Percentiles rank a stretch among this genome's conserved stretches.
Conservation (phyloP, 495 filamentous ascomycete genomes). For the Pseudevernia furfuracea region DNA sequence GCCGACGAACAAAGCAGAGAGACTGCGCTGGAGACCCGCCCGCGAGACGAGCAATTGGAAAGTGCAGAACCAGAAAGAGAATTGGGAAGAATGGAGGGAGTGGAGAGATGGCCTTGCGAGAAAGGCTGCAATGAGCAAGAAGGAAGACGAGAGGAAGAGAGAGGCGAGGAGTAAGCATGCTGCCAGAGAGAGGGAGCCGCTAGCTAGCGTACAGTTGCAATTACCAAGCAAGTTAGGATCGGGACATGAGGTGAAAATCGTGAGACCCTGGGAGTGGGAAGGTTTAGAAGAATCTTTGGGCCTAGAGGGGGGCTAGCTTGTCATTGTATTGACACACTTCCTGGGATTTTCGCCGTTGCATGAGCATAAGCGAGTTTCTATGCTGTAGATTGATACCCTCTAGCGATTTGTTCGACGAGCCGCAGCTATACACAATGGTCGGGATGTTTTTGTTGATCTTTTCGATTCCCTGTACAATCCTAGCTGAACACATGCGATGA, state of each 20-base stretch:
- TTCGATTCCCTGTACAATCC: background rate
- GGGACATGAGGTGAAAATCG: constrained; percentile 3
- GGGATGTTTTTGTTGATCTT: background rate
- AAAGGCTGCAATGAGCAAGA: background rate
- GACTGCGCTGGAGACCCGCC: constrained; percentile 22
- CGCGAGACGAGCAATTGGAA: constrained; percentile 22
- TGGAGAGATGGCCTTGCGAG: constrained; percentile 15
- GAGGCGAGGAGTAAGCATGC: constrained; percentile 7
- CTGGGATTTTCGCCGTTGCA: background rate
- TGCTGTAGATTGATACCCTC: constrained; percentile 5
- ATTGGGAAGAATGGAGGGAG: constrained; percentile 26
- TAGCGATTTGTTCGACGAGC: background rate
- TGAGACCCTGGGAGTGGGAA: constrained; percentile 13
- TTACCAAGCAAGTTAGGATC: constrained; percentile 6
- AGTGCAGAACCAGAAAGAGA: constrained; percentile 17
- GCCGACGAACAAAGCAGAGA: constrained; percentile 15
- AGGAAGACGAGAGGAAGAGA: constrained; percentile 8
- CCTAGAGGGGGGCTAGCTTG: background rate
- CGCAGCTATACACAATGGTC: background rate
- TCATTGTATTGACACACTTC: background rate
- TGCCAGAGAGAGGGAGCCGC: background rate
- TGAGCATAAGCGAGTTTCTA: background rate
- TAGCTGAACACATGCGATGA: too few species aligned
- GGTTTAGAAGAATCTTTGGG: constrained; percentile 8
- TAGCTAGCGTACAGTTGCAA: constrained; percentile 13